Base-by-base conservation (phyloP, 257 asterid genomes). In the Solanum clarkiae region DNA sequence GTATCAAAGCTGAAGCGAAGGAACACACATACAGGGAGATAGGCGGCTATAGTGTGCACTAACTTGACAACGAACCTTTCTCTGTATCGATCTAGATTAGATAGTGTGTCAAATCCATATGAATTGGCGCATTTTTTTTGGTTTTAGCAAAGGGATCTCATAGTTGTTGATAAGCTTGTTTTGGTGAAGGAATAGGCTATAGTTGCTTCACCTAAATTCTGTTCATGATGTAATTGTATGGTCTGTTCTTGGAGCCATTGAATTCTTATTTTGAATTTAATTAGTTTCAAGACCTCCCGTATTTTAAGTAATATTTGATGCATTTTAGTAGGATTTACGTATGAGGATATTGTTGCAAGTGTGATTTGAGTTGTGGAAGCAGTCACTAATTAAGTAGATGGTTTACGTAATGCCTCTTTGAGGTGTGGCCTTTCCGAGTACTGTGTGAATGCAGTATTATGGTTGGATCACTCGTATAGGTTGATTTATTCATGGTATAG, bases 1-100 rank as follows among this genome's bases (percentile, higher is more conserved):
- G 63, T 89, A 36, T 24, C 90, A 6, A 85, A 80, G 72, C 82
- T 88, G 45, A 85, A 83, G 15, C n/a, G 51, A 71, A 80, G 51
- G 42, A 83, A 55, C 17, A 51, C 72, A 2, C 63, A 68, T 26
- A 42, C 20, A 69, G 62, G 65, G 69, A 65, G 17, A 17, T 53
- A 32, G 81, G 60, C 14, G 1, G 26, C 75, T 6, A 20, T 53
- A 84, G 14, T 17, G 24, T 36, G 74, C 40, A 62, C 53, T 29
- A 45, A 84, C 26, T 63, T 22, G 53, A 47, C 13, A 18, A 53
- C 2, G 5, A 53, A 51, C 56, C 65, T 77, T 26, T 51, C 14
- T 51, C 65, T 6, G 13, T 17, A 14, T 53, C 63, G 6, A 53
- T 26, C 62, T 71, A 72, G 55, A 20, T 9, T 44, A 69, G 79